Evolutionary conservation across 2,329 filamentous ascomycete species (phyloP), one percentile per base, ranked within the genome.

Genomic region (Penicillium sp.): DNA sequence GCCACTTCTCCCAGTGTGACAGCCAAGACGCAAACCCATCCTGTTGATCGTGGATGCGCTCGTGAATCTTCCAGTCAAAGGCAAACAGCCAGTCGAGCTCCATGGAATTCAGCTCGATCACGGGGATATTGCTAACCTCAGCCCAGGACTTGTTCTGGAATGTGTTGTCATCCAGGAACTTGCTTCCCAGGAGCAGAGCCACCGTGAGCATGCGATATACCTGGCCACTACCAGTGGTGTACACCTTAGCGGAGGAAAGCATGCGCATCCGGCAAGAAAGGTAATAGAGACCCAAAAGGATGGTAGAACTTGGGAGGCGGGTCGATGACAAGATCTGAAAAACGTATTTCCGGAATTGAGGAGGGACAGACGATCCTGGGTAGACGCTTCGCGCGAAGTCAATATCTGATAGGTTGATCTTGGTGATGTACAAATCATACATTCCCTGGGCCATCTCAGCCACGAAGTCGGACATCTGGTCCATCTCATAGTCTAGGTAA

Each of bases 131-230:
- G 78, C 92, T 97, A 56, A 97, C 93, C 74, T 97, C 93, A 5
- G 93, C 92, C 93, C 93, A 97, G 1, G 93, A 97, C 59, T 92
- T 90, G 81, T 97, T 97, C 84, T 97, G 93, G 79, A 97, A 97
- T 6, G 93, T 97, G 80, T 97, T 97, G 83, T 97, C 93, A 73
- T 97, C 93, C 68, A 97, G 83, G 73, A 97, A 97, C 81, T 97
- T 97, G 87, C 92, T 96, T 63, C 92, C 93, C 57, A 97, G 84
- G 56, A 97, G 85, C 61, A 97, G 82, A 7, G 91, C 88, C 44
- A 94, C 90, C 7, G 93, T 96, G 66, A 97, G 85, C 81, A 96
- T 90, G 64, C 92, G 90, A 84, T 94, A 96, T 58, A 96, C 86
- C 74, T 95, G 89, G 48, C 90, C 90, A 58, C 82, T 86, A 46